Evolutionary conservation across 2,329 filamentous ascomycete genomes (phyloP).

Genomic region (Diaporthe australafricana): DNA sequence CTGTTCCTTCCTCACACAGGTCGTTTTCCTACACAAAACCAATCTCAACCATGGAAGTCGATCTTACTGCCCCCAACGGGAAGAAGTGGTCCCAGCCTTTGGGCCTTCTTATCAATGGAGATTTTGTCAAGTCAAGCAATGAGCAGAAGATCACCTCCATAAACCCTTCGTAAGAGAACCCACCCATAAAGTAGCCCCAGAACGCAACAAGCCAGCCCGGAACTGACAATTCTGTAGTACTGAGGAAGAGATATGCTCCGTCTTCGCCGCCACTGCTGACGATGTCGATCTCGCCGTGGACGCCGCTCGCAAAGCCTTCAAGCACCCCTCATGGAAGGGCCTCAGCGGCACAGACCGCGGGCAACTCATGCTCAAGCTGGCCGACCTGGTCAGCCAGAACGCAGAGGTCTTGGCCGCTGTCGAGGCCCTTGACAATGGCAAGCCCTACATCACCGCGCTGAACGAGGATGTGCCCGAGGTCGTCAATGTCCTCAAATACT

Average conservation of each 20-base stretch:
- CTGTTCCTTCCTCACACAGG: background rate
- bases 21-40: slow-evolving; percentile 4
- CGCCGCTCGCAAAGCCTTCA: slow-evolving; percentile 77
- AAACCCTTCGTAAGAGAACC: slow-evolving; percentile 73
- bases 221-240: slow-evolving; percentile 47
- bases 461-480: slow-evolving; percentile 69
- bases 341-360: slow-evolving; percentile 77
- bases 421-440: slow-evolving; percentile 86
- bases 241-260: slow-evolving; percentile 76
- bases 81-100: slow-evolving; percentile 77
- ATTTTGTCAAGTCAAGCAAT: slow-evolving; percentile 76
- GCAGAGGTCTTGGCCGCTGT: slow-evolving; percentile 60
- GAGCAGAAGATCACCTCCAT: slow-evolving; percentile 74
- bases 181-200: background rate
- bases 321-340: slow-evolving; percentile 73
- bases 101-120: slow-evolving; percentile 87
- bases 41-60: slow-evolving; percentile 52
- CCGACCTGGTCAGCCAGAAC: slow-evolving; percentile 75
- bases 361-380: slow-evolving; percentile 75
- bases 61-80: slow-evolving; percentile 82
- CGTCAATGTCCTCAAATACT: slow-evolving; percentile 72
- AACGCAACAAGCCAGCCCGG: too few relatives aligned
- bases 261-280: slow-evolving; percentile 74
- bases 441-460: slow-evolving; percentile 76
- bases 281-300: slow-evolving; percentile 78